These are phyloP conservation scores for Taphrina sp. DNA, from an alignment of 1,139 yeast species.

Conservation along the genomic window DNA sequence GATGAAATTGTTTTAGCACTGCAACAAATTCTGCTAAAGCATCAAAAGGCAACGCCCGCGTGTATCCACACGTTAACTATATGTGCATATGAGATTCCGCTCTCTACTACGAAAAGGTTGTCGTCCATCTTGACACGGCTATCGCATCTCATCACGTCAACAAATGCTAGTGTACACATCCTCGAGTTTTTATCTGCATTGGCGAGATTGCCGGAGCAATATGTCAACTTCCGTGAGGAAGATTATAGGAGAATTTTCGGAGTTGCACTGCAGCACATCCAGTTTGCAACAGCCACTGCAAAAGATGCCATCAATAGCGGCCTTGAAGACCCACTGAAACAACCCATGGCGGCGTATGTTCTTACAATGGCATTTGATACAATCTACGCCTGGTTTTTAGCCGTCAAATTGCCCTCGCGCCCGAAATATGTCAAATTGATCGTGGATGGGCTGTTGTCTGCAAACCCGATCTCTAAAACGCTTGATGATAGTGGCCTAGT, in stretches of 20 bases:
- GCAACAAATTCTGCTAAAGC: conserved; percentile 63
- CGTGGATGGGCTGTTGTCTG: conserved; percentile 55
- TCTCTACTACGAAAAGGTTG: conserved; percentile 66
- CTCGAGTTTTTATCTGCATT: conserved; percentile 70
- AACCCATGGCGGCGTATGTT: conserved; percentile 57
- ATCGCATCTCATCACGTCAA: conserved; percentile 71
- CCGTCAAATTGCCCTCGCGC: conserved; percentile 60
- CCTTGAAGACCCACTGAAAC: conserved; percentile 45
- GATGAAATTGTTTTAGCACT: conserved; percentile 68
- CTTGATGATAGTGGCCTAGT: conserved; percentile 60
- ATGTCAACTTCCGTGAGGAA: conserved; percentile 70
- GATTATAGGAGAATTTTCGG: conserved; percentile 80
- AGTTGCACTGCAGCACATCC: conserved; percentile 75
- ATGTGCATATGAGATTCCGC: conserved; percentile 77
- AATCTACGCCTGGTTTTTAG: conserved; percentile 70
- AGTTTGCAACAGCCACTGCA: conserved; percentile 59
- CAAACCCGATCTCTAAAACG: conserved; percentile 47
- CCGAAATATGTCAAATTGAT: conserved; percentile 62
- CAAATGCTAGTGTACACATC: conserved; percentile 69
- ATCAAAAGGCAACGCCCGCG: conserved; percentile 70
- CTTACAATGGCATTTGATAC: conserved; percentile 65
- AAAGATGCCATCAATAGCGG: conserved; percentile 44
- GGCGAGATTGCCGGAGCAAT: conserved; percentile 63
- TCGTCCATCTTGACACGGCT: conserved; percentile 64
- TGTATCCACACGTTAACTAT: conserved; percentile 72